Base-by-base conservation (phyloP, 768 basidiomycete species). In the Holtermannia corniformis region DNA sequence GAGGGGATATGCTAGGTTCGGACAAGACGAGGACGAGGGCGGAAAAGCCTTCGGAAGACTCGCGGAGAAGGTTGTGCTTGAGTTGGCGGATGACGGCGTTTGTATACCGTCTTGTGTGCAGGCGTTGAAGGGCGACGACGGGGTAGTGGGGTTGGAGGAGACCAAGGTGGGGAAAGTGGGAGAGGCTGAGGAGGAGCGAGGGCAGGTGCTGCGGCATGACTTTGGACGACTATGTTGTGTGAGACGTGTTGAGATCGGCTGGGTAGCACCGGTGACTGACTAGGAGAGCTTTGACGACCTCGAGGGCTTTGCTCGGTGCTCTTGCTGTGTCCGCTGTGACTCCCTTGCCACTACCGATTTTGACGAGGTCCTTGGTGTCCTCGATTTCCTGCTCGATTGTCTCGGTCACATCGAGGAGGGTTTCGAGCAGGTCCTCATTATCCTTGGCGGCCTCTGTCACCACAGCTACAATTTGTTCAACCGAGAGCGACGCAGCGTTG, bases 31-130 rank as follows among this genome's bases (percentile, higher is more conserved):
- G 81, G 23, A 84, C 81, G 26, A 97, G 81, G 72, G 92, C 91
- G 70, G 88, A 88, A 75, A 90, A 99, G 5, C 95, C 95, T 75
- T 97, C 93, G 0, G 91, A 91, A 63, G 95, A 88, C 75, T 99
- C 95, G 32, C 95, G 85, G 14, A 96, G 80, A 37, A 99, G 80
- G 68, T 97, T 99, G 77, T 92, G 93, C 73, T 97, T 99, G 75
- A 90, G 90, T 72, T 99, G 93, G 23, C 62, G 64, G 60, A 59
- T 70, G 58, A 70, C 68, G 14, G 64, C 51, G 20, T 65, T 58
- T 0, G 71, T 68, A 40, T 59, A 63, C 22, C 58, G 56, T 45
- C 65, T 70, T 22, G 67, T 58, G 20, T 58, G 47, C 10, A 58
- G 57, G 16, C 59, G 57, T 54, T 67, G 63, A 0, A 67, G 49